phyloP scores from a whole-genome alignment of 208 protist genomes.

The Herpetomonas tarakana region DNA sequence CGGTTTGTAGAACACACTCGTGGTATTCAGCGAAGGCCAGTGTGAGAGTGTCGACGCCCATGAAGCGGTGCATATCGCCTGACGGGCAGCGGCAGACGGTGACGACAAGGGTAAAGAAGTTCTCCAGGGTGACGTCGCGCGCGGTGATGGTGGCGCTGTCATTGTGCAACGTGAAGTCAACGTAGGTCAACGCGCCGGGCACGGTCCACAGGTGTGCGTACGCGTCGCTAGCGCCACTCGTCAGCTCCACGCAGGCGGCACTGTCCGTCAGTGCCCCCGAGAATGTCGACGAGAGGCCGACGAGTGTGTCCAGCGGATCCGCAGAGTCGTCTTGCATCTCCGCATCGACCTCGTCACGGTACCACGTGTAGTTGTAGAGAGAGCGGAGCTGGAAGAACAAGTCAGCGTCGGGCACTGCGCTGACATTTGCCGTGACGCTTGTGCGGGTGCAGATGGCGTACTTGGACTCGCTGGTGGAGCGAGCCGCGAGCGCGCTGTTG shows the following conservation, averaged over 20 bases:
- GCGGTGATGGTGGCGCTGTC: neutral
- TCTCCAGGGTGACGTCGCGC: neutral
- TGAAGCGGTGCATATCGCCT: neutral
- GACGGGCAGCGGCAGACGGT: neutral
- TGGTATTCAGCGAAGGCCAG: neutral
- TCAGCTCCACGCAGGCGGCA: neutral
- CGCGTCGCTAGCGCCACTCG: neutral
- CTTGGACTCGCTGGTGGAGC: neutral
- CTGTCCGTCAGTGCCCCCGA: neutral
- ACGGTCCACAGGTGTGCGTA: neutral
- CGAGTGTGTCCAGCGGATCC: neutral
- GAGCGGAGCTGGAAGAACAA: neutral
- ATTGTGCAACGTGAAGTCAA: neutral
- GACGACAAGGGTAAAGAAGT: neutral
- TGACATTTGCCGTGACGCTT: neutral
- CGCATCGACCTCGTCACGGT: neutral
- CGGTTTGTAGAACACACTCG: neutral
- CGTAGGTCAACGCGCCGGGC: neutral
- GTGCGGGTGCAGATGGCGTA: neutral
- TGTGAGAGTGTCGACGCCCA: neutral
- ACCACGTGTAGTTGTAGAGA: neutral
- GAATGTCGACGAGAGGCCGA: neutral
- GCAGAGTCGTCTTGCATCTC: neutral
- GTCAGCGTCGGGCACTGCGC: neutral
- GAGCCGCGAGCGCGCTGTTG: neutral